Percentiles rank a stretch among this genome's conserved stretches.
phyloP scores from a whole-genome alignment of 1,284 basidiomycete species.

The Heterobasidion irregulare region DNA sequence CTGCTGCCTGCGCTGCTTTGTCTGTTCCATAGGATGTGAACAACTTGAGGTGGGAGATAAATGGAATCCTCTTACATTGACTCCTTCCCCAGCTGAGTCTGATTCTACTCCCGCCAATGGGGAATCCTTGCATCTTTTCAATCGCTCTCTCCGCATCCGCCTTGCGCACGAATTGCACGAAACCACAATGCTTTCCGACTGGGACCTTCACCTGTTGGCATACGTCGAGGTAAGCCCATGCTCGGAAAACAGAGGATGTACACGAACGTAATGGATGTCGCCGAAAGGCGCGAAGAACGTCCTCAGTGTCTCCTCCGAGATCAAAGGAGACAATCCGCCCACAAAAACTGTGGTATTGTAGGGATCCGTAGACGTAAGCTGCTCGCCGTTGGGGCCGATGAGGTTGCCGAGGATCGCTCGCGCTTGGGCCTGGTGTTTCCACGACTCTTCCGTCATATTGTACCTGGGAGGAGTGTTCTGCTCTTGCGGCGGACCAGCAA shows the following conservation, averaged over 20 bases:
- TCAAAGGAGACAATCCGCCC: constrained; percentile 78
- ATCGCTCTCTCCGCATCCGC: constrained; percentile 89
- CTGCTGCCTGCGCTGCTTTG: constrained; percentile 81
- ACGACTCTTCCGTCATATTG: constrained; percentile 62
- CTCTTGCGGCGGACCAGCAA: constrained; percentile 31
- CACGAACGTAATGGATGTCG: constrained; percentile 78
- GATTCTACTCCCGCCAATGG: constrained; percentile 85
- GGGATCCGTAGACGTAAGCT: constrained; percentile 77
- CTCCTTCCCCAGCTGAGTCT: constrained; percentile 89
- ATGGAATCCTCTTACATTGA: constrained; percentile 54
- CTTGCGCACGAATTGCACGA: constrained; percentile 91
- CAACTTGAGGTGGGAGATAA: not conserved
- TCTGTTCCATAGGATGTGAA: constrained; percentile 33
- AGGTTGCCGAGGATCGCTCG: constrained; percentile 71
- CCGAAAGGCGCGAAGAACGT: constrained; percentile 88
- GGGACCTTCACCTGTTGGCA: constrained; percentile 80
- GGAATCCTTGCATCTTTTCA: constrained; percentile 94
- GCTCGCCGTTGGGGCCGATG: constrained; percentile 78
- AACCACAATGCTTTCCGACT: constrained; percentile 91
- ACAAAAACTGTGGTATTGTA: constrained; percentile 93
- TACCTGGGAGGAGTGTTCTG: constrained; percentile 37
- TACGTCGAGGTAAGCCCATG: constrained; percentile 7
- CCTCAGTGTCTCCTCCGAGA: constrained; percentile 80
- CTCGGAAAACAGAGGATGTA: constrained; percentile 2
- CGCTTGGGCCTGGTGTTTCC: constrained; percentile 76